Base-by-base conservation (phyloP, 2,329 filamentous ascomycete species). In the Teratosphaeria destructans region DNA sequence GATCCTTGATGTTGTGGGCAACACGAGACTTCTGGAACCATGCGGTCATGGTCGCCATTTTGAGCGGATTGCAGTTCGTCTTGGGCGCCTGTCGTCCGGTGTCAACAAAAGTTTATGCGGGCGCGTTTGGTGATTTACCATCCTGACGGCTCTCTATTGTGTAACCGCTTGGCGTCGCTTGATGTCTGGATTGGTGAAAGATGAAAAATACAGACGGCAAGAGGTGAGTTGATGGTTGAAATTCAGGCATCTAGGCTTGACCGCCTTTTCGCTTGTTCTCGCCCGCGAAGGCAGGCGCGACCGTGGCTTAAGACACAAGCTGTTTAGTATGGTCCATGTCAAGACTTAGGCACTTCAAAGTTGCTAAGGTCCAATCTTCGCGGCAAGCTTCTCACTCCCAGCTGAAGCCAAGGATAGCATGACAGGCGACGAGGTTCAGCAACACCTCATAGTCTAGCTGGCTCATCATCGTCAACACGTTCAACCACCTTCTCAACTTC, bases 1-100 rank as follows among this genome's bases (percentile, higher is more conserved):
- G 79, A 60, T 88, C 85, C 68, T 86, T 87, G 72, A 88, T 77
- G 57, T 79, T 84, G 72, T 86, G 83, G 19, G 84, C 85, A 43
- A 81, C 81, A 60, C 81, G 77, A 3, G 83, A 82, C 61, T 78
- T 77, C 66, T 81, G 82, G 62, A 88, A 79, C 76, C 83, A 84
- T 16, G 78, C 72, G 61, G 85, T 75, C 62, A 86, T 83, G 43
- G 81, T 76, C 32, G 77, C 74, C 65, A 82, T 78, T 71, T 86
- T 87, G 47, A 79, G 79, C 12, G 78, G 75, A 60, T 83, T 82
- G 61, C 82, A 78, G 55, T 81, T 75, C 34, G 76, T 75, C 72
- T 85, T 85, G 32, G 83, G 82, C 49, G 77, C 73, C 77, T 78
- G 62, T 19, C 16, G 19, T 19, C 19, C 4, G 11, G 43, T 19